phyloP scores from a whole-genome alignment of 139 green algal genomes.

The Micractinium sp. region DNA sequence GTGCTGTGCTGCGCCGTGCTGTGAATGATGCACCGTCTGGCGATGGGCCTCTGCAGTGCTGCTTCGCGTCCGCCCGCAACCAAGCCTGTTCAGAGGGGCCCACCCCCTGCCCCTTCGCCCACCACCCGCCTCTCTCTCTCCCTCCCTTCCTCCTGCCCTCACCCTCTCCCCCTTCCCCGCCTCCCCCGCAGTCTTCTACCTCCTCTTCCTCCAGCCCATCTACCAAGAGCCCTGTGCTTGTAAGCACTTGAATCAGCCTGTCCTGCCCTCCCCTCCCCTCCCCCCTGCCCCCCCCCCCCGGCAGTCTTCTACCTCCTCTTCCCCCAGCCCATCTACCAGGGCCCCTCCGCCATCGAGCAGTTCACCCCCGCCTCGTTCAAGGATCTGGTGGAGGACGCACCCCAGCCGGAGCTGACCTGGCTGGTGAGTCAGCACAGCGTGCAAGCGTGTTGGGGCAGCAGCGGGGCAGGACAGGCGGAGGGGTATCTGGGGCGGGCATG shows the following conservation, averaged over 20 bases:
- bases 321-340: slow-evolving; percentile 51
- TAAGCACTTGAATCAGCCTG: no score
- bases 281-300: background rate
- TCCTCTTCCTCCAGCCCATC: slow-evolving; percentile 51
- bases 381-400: slow-evolving; percentile 31
- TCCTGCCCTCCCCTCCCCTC: no score
- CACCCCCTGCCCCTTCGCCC: background rate
- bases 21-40: background rate
- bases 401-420: slow-evolving; percentile 18
- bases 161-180: background rate
- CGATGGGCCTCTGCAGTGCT: background rate
- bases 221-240: slow-evolving; percentile 49
- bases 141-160: background rate
- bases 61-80: background rate
- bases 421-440: slow-evolving; percentile 12
- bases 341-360: slow-evolving; percentile 36
- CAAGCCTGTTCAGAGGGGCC: no score
- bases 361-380: slow-evolving; percentile 52
- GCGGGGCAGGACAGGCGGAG: no score
- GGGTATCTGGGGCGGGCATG: no score
- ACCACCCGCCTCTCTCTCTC: background rate
- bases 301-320: slow-evolving; percentile 47
- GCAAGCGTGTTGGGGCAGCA: no score
- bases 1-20: background rate
- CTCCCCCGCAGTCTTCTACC: slow-evolving; percentile 35